Evolutionary conservation across 495 filamentous ascomycete species (phyloP).

Genomic region (Penicilliopsis zonata): DNA sequence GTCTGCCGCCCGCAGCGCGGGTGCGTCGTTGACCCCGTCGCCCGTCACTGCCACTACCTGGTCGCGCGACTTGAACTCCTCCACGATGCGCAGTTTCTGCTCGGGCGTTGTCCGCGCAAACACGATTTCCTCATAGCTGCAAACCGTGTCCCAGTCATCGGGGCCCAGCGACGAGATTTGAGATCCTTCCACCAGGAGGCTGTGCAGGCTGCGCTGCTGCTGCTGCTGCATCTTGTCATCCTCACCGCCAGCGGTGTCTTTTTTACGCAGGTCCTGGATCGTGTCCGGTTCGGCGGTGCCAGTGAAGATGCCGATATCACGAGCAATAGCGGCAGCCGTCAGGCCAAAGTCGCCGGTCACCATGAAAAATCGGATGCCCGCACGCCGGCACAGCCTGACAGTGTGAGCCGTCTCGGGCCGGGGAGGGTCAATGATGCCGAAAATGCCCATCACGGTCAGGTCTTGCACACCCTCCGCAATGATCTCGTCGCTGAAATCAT

Average conservation of each 20-base stretch:
- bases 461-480: slow-evolving; percentile 21
- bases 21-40: slow-evolving; percentile 61
- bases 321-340: slow-evolving; percentile 57
- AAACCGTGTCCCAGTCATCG: slow-evolving; percentile 45
- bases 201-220: slow-evolving; percentile 10
- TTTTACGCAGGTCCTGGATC: slow-evolving; percentile 12
- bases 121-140: slow-evolving; percentile 50
- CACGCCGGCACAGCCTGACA: slow-evolving; percentile 37
- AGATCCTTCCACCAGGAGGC: slow-evolving; percentile 33
- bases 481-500: slow-evolving; percentile 34
- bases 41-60: slow-evolving; percentile 67
- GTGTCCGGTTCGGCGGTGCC: slow-evolving; percentile 22
- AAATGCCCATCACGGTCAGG: slow-evolving; percentile 35
- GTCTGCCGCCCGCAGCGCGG: slow-evolving; percentile 51
- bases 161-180: slow-evolving; percentile 45
- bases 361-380: slow-evolving; percentile 51
- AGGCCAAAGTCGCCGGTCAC: slow-evolving; percentile 62
- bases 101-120: slow-evolving; percentile 68
- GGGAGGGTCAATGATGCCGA: slow-evolving; percentile 52
- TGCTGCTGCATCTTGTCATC: slow-evolving; percentile 4
- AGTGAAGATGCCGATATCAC: slow-evolving; percentile 53
- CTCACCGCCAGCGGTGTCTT: slow-evolving; percentile 1
- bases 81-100: slow-evolving; percentile 65
- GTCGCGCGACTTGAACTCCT: slow-evolving; percentile 45
- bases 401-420: slow-evolving; percentile 45